Percentiles rank a stretch among this genome's conserved stretches.
phyloP scores from a whole-genome alignment of 2,329 filamentous ascomycete species.

The Colletotrichum tropicicola region DNA sequence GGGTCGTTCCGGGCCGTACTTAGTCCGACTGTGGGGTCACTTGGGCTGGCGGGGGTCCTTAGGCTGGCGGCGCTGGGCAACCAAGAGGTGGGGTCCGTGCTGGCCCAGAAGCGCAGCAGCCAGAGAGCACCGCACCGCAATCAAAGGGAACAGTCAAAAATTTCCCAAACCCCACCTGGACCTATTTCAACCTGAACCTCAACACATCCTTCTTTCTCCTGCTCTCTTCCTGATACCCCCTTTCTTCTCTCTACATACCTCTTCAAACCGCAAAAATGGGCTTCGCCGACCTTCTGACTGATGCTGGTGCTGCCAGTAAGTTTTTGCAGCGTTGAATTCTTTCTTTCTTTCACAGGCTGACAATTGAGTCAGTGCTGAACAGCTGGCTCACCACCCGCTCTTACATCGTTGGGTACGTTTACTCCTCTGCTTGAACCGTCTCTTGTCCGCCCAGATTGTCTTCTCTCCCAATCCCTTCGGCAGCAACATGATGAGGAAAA shows the following conservation, averaged over 20 bases:
- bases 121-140: constrained; percentile 31
- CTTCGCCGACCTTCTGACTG: constrained; percentile 74
- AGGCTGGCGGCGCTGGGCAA: constrained; percentile 13
- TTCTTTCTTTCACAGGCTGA: constrained; percentile 35
- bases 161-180: constrained; percentile 51
- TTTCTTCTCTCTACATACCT: constrained; percentile 34
- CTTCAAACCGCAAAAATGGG: constrained; percentile 63
- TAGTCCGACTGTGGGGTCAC: no score
- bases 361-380: constrained; percentile 68
- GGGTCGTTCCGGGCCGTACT: constrained; percentile 27
- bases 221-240: constrained; percentile 37
- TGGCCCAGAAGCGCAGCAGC: constrained; percentile 8
- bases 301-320: constrained; percentile 66
- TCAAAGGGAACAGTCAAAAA: constrained; percentile 41
- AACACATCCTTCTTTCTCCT: constrained; percentile 35
- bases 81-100: constrained; percentile 29
- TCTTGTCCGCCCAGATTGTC: not conserved
- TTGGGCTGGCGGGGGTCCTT: constrained; percentile 16
- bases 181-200: constrained; percentile 32
- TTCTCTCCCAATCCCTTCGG: constrained; percentile 5
- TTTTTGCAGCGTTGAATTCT: constrained; percentile 32
- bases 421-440: not conserved
- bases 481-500: constrained; percentile 78
- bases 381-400: constrained; percentile 78
- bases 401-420: constrained; percentile 84